Evolutionary conservation across 768 basidiomycete species (phyloP), one percentile per base, ranked within the genome.

Genomic region (Rhodotorula paludigena): DNA sequence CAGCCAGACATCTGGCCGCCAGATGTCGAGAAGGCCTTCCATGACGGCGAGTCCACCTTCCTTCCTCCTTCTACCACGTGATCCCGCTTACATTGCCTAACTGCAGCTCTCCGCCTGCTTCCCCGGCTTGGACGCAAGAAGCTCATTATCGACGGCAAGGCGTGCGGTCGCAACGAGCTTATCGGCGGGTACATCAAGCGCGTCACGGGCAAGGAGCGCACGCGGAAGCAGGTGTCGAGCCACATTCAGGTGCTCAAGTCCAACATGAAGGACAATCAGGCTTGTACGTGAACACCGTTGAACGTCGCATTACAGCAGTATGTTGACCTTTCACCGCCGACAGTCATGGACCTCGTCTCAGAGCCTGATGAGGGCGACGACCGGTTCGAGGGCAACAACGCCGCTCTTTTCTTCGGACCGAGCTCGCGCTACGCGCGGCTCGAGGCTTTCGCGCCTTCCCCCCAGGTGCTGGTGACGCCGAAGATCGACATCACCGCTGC

Each of bases 161-260:
- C 76, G 2, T 77, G 77, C 53, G 79, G 79, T 0, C 73, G 79
- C 2, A 80, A 80, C 72, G 79, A 80, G 66, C 72, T 79, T 49
- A 78, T 80, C 58, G 76, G 73, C 38, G 72, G 77, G 38, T 76
- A 77, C 67, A 76, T 80, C 45, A 57, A 64, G 5, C 67, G 77
- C 23, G 65, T 69, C 42, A 77, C 77, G 18, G 77, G 77, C 28
- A 74, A 73, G 44, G 44, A 61, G 16, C 73, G 76, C 47, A 68
- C 73, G 23, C 60, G 79, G 14, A 80, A 80, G 71, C 77, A 78
- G 63, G 77, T 80, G 57, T 78, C 77, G 63, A 76, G 74, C 35
- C 79, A 80, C 57, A 74, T 78, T 32, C 79, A 80, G 63, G 78
- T 78, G 11, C 71, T 78, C 55, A 78, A 78, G 70, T 76, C 78